Percentiles rank a stretch among this genome's conserved stretches.
These are phyloP conservation scores for Fraxinus americana DNA, from an alignment of 257 asterid species.

Conservation along the genomic window DNA sequence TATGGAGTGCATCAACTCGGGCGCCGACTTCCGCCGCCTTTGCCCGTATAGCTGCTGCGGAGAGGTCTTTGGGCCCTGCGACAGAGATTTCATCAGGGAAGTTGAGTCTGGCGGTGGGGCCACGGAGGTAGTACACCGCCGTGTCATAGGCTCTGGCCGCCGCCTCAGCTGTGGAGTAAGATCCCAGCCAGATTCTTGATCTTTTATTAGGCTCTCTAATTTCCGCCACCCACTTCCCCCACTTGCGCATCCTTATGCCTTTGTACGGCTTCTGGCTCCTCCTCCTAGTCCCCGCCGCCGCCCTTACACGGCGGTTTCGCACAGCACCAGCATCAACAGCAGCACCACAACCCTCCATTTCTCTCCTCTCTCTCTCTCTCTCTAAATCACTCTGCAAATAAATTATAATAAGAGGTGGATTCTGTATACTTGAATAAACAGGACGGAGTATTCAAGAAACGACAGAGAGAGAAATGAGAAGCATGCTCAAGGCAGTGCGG, in stretches of 20 bases:
- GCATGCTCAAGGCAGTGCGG: constrained; percentile 17
- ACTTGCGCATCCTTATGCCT: constrained; percentile 72
- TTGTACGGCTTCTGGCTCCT: constrained; percentile 46
- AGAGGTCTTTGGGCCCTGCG: constrained; percentile 46
- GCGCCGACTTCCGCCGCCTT: constrained; percentile 86
- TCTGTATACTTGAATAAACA: not conserved
- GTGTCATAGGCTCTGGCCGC: constrained; percentile 76
- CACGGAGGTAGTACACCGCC: constrained; percentile 71
- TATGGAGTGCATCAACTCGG: constrained; percentile 72
- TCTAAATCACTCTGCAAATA: not conserved
- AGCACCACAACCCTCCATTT: constrained; percentile 42
- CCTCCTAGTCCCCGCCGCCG: constrained; percentile 29
- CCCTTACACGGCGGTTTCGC: constrained; percentile 5
- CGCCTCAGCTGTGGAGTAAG: constrained; percentile 58
- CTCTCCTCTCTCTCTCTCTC: not conserved
- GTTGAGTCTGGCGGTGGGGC: constrained; percentile 66
- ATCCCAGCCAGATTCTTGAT: constrained; percentile 66
- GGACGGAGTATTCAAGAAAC: constrained; percentile 7
- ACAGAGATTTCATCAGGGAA: constrained; percentile 44
- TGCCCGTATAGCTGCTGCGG: constrained; percentile 72
- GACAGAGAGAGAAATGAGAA: constrained; percentile 28
- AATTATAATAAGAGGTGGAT: not conserved
- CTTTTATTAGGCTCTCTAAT: constrained; percentile 67
- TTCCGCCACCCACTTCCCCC: constrained; percentile 81
- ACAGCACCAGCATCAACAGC: not conserved